These are phyloP conservation scores for Eucalyptus sp. DNA, from an alignment of 345 rosid genomes.

Conservation along the genomic window DNA sequence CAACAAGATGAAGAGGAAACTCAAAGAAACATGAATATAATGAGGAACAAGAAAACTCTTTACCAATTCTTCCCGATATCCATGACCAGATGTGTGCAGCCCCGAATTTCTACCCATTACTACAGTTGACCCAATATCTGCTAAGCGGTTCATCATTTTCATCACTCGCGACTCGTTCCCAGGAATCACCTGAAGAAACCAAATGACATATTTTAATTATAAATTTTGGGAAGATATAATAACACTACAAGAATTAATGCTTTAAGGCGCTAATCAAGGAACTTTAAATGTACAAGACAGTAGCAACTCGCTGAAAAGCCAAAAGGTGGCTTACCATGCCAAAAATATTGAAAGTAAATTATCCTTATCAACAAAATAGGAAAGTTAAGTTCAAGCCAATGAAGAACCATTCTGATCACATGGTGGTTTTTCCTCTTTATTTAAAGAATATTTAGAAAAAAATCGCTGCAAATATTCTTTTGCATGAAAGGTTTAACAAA, in stretches of 20 bases:
- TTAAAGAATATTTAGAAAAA: neutral
- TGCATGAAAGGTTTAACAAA: neutral
- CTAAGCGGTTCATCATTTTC: slow-evolving; percentile 93
- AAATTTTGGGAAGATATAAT: neutral
- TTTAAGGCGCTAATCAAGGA: neutral
- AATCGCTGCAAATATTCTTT: neutral
- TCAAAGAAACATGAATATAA: neutral
- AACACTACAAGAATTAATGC: neutral
- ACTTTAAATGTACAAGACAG: neutral
- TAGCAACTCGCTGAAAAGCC: neutral
- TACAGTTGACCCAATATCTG: slow-evolving; percentile 85
- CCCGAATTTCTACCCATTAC: slow-evolving; percentile 82
- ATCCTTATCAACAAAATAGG: neutral
- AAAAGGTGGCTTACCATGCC: neutral
- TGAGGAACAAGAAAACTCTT: neutral
- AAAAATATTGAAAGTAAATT: neutral
- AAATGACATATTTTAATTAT: neutral
- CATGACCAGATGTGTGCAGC: slow-evolving; percentile 98
- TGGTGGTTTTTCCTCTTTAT: neutral
- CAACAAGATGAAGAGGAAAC: neutral
- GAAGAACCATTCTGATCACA: neutral
- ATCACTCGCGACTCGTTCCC: slow-evolving; percentile 96
- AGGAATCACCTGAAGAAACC: slow-evolving; percentile 64
- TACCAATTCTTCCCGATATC: slow-evolving; percentile 94
- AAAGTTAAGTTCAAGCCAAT: neutral